These are phyloP conservation scores for Penicillium soppii DNA, from an alignment of 495 filamentous ascomycete species.

Conservation along the genomic window DNA sequence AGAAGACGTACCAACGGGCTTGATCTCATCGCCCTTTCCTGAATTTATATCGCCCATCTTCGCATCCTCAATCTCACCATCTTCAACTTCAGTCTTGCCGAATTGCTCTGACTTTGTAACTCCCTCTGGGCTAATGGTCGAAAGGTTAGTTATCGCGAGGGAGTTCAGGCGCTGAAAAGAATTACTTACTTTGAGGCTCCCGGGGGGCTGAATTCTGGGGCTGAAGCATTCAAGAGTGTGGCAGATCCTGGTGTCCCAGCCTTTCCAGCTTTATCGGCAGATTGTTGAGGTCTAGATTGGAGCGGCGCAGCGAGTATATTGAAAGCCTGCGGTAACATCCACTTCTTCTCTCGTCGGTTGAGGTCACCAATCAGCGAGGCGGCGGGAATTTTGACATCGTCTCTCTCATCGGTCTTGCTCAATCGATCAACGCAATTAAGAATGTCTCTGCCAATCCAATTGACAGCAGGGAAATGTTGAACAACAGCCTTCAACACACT, in stretches of 20 bases:
- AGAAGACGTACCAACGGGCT: slow-evolving; percentile 3
- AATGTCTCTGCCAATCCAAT: slow-evolving; percentile 79
- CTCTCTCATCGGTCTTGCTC: slow-evolving; percentile 67
- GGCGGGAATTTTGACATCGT: slow-evolving; percentile 90
- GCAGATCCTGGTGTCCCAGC: slow-evolving; percentile 36
- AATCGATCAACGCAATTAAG: slow-evolving; percentile 63
- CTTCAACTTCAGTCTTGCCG: slow-evolving; percentile 62
- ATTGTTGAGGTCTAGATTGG: slow-evolving; percentile 18
- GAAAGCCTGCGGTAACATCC: slow-evolving; percentile 86
- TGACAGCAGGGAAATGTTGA: slow-evolving; percentile 80
- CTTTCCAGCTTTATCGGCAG: slow-evolving; percentile 31
- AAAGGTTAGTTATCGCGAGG: slow-evolving; percentile 11
- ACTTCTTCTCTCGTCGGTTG: slow-evolving; percentile 72
- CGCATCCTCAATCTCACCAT: slow-evolving; percentile 75
- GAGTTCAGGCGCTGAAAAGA: background rate
- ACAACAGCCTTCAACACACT: slow-evolving; percentile 80
- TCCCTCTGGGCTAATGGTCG: slow-evolving; percentile 28
- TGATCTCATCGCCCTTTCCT: slow-evolving; percentile 13
- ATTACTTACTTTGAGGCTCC: slow-evolving; percentile 40
- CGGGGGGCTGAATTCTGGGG: slow-evolving; percentile 47
- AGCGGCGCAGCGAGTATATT: slow-evolving; percentile 30
- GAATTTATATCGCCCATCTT: slow-evolving; percentile 44
- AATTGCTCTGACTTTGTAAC: slow-evolving; percentile 24
- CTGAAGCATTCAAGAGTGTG: slow-evolving; percentile 45
- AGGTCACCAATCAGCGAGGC: slow-evolving; percentile 80